Evolutionary conservation across 179 eudicot genomes (phyloP).

Genomic region (Camellia oleifera): DNA sequence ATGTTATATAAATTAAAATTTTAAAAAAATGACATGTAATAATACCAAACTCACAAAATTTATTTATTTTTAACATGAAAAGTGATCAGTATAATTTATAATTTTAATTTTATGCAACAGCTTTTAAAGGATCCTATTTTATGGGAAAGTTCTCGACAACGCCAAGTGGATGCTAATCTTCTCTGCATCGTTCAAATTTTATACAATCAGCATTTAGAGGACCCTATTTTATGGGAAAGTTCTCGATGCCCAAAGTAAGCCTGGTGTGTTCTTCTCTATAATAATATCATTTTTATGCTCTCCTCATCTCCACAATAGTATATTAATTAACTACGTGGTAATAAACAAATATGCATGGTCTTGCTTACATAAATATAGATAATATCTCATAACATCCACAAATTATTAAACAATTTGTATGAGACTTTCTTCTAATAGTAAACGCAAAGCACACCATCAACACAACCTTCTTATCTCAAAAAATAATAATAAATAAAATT

Average conservation of each 20-base stretch:
- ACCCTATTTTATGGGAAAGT: constrained; percentile 3
- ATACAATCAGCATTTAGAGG: neutral
- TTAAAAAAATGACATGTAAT: no score
- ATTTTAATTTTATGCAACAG: no score
- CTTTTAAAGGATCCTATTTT: no score
- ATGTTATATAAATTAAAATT: no score
- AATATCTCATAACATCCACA: neutral
- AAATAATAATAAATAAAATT: no score
- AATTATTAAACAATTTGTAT: neutral
- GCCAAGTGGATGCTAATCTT: no score
- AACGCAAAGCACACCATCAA: neutral
- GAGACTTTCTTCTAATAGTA: constrained; percentile 4
- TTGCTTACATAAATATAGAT: neutral
- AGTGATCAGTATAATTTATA: no score
- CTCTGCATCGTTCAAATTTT: no score
- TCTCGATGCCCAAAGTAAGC: neutral
- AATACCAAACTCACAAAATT: no score
- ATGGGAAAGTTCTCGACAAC: no score
- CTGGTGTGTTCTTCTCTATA: constrained; percentile 2
- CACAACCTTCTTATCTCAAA: neutral
- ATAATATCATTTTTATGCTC: neutral
- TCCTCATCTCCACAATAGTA: neutral
- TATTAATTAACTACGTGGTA: neutral
- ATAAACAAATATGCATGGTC: constrained; percentile 2
- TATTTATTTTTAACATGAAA: no score